These are phyloP conservation scores for Colletotrichum chrysophilum DNA, from an alignment of 2,329 filamentous ascomycete genomes.

Conservation along the genomic window DNA sequence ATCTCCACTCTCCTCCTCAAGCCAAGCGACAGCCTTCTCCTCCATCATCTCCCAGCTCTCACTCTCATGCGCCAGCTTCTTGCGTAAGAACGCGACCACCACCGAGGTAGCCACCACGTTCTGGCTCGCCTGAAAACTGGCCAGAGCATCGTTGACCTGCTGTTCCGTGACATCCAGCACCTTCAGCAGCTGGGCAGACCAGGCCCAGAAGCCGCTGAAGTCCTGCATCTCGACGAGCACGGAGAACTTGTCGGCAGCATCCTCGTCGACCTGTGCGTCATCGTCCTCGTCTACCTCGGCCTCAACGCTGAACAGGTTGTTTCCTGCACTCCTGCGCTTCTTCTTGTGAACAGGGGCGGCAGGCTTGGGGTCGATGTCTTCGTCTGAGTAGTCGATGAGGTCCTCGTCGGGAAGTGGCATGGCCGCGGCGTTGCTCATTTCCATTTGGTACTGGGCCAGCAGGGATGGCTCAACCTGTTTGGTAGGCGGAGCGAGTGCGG, in stretches of 20 bases:
- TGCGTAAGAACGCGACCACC: slow-evolving; percentile 55
- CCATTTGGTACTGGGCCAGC: background rate
- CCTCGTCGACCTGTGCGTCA: background rate
- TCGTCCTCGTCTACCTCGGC: background rate
- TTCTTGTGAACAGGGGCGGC: background rate
- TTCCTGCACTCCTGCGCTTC: background rate
- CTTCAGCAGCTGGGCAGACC: slow-evolving; percentile 31
- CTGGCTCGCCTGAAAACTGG: rapidly evolving
- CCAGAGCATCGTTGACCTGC: background rate
- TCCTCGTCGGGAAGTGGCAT: background rate
- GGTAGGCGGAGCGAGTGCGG: background rate
- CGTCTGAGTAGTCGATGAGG: background rate
- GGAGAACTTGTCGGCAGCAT: slow-evolving; percentile 35
- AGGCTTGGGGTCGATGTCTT: background rate
- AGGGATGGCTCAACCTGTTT: rapidly evolving
- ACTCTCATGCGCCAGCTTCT: slow-evolving; percentile 44
- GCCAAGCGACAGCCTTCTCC: slow-evolving; percentile 62
- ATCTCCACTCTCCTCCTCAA: slow-evolving; percentile 29
- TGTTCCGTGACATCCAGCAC: slow-evolving; percentile 27
- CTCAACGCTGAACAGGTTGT: background rate
- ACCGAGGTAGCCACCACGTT: slow-evolving; percentile 37
- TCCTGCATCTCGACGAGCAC: slow-evolving; percentile 58
- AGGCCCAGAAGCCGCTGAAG: slow-evolving; percentile 60
- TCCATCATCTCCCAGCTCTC: slow-evolving; percentile 70
- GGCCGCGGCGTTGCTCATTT: background rate